Evolutionary conservation across 306 rosid species (phyloP), one percentile per base, ranked within the genome.

Genomic region (Gastrolobium bilobum): DNA sequence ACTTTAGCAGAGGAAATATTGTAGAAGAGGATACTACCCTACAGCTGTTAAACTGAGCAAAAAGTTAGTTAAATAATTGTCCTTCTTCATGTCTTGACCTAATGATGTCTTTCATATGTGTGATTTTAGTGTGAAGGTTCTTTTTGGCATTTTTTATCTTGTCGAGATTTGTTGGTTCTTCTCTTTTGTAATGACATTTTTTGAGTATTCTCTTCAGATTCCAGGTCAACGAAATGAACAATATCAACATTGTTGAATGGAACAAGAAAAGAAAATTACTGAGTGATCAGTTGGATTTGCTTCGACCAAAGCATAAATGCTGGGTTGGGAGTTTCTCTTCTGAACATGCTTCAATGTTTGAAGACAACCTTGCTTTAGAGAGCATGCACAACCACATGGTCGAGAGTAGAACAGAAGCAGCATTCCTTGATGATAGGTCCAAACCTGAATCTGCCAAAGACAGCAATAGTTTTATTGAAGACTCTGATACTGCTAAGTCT

Each of bases 181-280:
- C 34, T 68, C 38, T 30, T 67, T 57, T 59, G 44, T 42, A 37
- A 53, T 73, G 14, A 73, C 47, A 53, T 37, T 68, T 58, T 51
- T 54, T 44, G 4, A 29, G 9, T 39, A 14, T 31, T 65, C 20
- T 62, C 31, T 71, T 31, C 81, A 92, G 98, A 52, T 79, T 79
- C 10, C 80, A 14, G 65, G 64, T 68, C 63, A 78, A 84, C 60
- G 74, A 66, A 65, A 52, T 77, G 42, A 57, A 52, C 59, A 57
- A 63, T 67, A 65, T 63, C 4, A 33, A 52, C 59, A 67, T 54
- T n/a, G 56, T 80, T 51, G 83, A 82, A 34, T 77, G 80, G 76
- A 83, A 78, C 75, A 94, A 86, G 87, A 94, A 94, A 77, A 90
- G 98, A 80, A 94, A 92, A 77, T 46, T 89, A 33, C 90, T 75